These are phyloP conservation scores for Paecilomyces fulvus DNA, from an alignment of 2,329 filamentous ascomycete genomes.

Conservation along the genomic window DNA sequence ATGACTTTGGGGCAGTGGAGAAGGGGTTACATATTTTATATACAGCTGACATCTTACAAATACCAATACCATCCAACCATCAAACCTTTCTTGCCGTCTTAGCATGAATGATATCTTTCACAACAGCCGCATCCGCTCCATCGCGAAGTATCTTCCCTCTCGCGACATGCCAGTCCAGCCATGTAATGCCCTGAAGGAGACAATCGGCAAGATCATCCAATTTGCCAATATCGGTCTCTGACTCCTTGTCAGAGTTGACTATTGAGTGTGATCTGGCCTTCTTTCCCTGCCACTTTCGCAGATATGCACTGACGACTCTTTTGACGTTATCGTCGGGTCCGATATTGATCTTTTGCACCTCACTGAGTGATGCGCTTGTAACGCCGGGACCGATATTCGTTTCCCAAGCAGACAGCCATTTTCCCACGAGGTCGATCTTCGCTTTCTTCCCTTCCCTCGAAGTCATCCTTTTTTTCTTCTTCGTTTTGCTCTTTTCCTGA, in stretches of 20 bases:
- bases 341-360: neutral
- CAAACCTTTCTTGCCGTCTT: neutral
- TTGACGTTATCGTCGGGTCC: slow-evolving; percentile 4
- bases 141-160: slow-evolving; percentile 17
- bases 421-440: slow-evolving; percentile 56
- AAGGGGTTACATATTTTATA: neutral
- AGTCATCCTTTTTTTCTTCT: slow-evolving; percentile 13
- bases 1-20: too few species aligned
- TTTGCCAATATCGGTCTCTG: slow-evolving; percentile 41
- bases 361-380: neutral
- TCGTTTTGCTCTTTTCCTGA: slow-evolving; percentile 9
- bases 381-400: slow-evolving; percentile 15
- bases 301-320: slow-evolving; percentile 18
- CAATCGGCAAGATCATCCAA: slow-evolving; percentile 76
- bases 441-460: slow-evolving; percentile 34
- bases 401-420: slow-evolving; percentile 40
- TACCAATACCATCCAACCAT: neutral
- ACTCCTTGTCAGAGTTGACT: slow-evolving; percentile 5
- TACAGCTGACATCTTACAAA: neutral
- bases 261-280: slow-evolving; percentile 10
- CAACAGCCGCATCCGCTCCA: slow-evolving; percentile 12
- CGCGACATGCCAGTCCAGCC: slow-evolving; percentile 61
- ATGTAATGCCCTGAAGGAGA: slow-evolving; percentile 67
- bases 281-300: slow-evolving; percentile 20
- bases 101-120: neutral